Evolutionary conservation across 345 rosid species (phyloP), one percentile per base, ranked within the genome.

Genomic region (Eucalyptus cloeziana): DNA sequence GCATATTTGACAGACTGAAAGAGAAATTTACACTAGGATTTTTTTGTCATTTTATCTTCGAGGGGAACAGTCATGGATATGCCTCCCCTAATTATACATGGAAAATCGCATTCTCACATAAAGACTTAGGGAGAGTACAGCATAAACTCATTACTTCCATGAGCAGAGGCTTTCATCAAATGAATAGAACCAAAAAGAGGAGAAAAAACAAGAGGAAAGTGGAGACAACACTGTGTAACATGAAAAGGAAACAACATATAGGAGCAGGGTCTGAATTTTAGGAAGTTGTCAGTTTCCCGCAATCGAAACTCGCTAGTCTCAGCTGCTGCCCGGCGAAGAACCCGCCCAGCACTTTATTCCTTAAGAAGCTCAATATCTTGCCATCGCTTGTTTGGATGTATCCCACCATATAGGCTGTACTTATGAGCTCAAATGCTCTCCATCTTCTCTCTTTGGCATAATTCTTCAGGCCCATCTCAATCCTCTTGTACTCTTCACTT

Each of bases 401-500:
- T 25, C 95, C 94, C 54, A 90, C 92, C 47, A 90, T 4, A n/a
- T 86, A 92, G 86, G 92, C 85, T 13, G 94, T 90, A 30, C 47
- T 44, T 37, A 94, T 83, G 49, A 94, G 91, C 8, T 90, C 91
- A 89, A 93, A 43, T 81, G 92, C 90, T 86, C 95, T 91, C 94
- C 95, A 94, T 87, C 93, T 93, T 86, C 95, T 93, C 86, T 92
- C 91, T 49, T 56, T 25, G 24, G 90, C 91, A 83, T 87, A 92
- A 4, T 87, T 91, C 24, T 88, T 80, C 88, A 94, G 88, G 25
- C 92, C 94, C 52, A 45, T 79, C 81, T 90, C 91, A 58, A 93
- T 91, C 88, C 91, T 93, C 91, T 87, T 56, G 64, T 90, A 11
- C 49, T 87, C 50, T 56, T 91, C 51, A 54, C 40, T 27, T 22